These are phyloP conservation scores for Yarrowia porcina DNA, from an alignment of 805 yeast species.

Conservation along the genomic window DNA sequence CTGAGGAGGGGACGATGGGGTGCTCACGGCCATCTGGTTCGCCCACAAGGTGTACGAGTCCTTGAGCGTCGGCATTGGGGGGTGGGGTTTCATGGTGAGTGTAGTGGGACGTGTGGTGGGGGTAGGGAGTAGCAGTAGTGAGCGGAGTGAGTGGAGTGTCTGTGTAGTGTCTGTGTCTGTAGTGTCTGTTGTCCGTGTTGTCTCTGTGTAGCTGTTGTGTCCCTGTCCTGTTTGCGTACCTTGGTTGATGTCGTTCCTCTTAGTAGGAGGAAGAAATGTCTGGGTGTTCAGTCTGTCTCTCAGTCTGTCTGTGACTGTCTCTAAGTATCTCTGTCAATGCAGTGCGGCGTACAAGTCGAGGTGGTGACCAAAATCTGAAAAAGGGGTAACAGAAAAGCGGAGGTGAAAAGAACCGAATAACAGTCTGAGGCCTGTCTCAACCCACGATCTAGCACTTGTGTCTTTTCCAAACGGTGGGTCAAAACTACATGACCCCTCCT, in stretches of 20 bases:
- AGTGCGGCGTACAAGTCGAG: neutral
- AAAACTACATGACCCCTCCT: neutral
- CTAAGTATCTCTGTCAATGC: neutral
- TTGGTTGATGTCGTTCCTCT: no score
- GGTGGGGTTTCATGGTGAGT: neutral
- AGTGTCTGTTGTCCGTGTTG: neutral
- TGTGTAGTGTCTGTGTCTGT: no score
- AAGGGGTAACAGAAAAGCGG: no score
- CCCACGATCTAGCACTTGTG: no score
- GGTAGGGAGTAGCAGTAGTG: no score
- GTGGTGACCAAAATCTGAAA: no score
- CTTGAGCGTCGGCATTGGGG: slow-evolving; percentile 13
- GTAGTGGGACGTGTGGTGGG: neutral
- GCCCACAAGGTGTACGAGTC: slow-evolving; percentile 21
- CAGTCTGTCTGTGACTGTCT: no score
- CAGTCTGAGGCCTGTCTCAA: no score
- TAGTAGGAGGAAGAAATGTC: no score
- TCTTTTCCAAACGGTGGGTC: neutral
- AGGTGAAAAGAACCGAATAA: no score
- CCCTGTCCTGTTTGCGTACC: no score
- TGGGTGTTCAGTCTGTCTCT: neutral
- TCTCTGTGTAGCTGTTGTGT: neutral
- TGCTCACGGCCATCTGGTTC: slow-evolving; percentile 15
- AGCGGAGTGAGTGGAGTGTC: no score
- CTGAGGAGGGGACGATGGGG: slow-evolving; percentile 7